Conservation (phyloP, 2,329 filamentous ascomycete species). For the Emmonsiellopsis sp. region DNA sequence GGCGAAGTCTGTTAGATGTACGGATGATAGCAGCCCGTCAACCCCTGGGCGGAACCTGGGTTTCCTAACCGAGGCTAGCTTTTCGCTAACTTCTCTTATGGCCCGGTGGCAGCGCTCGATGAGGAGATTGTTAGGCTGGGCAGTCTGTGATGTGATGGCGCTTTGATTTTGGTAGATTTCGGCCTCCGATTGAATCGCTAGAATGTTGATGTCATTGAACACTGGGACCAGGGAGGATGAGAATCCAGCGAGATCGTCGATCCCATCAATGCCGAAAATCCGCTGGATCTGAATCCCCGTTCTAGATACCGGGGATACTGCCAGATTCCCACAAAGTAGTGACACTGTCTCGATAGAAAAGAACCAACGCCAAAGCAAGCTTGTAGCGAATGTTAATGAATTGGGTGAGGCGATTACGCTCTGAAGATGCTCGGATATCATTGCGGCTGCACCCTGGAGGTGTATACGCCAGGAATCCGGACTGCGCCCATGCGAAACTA, state of each 20-base stretch:
- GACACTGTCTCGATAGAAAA: constrained; percentile 12
- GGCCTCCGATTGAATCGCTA: constrained; percentile 8
- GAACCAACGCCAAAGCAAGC: constrained; percentile 13
- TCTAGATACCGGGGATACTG: constrained; percentile 7
- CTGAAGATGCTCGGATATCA: constrained; percentile 11
- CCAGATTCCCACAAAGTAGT: constrained; percentile 10
- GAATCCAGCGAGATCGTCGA: constrained; percentile 13
- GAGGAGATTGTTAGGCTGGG: constrained; percentile 5
- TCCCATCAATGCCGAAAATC: constrained; percentile 8
- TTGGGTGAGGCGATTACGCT: background rate
- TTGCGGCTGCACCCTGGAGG: constrained; percentile 11
- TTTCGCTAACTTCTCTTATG: constrained; percentile 8
- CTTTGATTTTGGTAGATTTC: background rate
- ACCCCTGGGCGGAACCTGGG: constrained; percentile 9
- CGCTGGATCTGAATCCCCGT: constrained; percentile 6
- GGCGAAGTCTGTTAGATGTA: constrained; percentile 10
- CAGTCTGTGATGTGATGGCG: background rate
- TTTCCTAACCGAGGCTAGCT: constrained; percentile 5
- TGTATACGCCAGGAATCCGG: constrained; percentile 12
- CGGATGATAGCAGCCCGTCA: constrained; percentile 7
- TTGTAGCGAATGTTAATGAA: constrained; percentile 5
- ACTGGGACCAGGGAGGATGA: constrained; percentile 10
- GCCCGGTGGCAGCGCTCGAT: constrained; percentile 7
- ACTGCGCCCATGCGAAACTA: constrained; percentile 11
- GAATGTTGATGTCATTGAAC: constrained; percentile 10